Evolutionary conservation across 2,329 filamentous ascomycete genomes (phyloP), one percentile per base, ranked within the genome.

Genomic region (Elsinoe fawcettii): DNA sequence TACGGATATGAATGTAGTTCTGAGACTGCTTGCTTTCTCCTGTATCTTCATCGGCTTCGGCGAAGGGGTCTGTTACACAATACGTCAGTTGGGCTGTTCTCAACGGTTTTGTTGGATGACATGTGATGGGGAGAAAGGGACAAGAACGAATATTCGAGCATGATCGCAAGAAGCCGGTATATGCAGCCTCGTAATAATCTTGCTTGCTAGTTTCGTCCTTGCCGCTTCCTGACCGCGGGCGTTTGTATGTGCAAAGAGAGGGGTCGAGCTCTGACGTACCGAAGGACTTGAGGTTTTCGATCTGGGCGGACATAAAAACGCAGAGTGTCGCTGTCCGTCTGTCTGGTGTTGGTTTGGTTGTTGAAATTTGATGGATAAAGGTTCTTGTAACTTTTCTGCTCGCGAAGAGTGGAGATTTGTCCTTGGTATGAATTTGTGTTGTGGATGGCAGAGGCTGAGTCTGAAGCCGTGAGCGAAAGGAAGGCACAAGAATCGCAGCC

Each of bases 21-120:
- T 95, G 89, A 74, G 88, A 85, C 82, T 93, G 88, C 79, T 93
- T 93, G 74, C 85, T 87, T 80, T 95, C 88, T 82, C 90, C 91
- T 76, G 87, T 90, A 77, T 95, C 91, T 86, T 96, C 92, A 89
- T 96, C 93, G 85, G 91, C 93, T 89, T 97, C 93, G 87, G 93
- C 93, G 90, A 99, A 99, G 87, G 93, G 93, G 87, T 99, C 93
- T 96, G 72, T 67, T 62, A 55, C 54, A 56, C 60, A 16, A 47
- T 39, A 46, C 23, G 54, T 56, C 54, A 56, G 54, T 56, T 56
- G 18, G 37, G 43, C 49, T 56, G 39, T 49, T 25, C 25, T 49
- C 39, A 55, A 56, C 54, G 54, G 54, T 47, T 56, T 49, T 56
- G 54, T 56, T 56, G 54, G 27, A 43, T 56, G 16, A 4, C 12